Conservation (phyloP, 148 eudicot genomes). For the Rhododendron molle region DNA sequence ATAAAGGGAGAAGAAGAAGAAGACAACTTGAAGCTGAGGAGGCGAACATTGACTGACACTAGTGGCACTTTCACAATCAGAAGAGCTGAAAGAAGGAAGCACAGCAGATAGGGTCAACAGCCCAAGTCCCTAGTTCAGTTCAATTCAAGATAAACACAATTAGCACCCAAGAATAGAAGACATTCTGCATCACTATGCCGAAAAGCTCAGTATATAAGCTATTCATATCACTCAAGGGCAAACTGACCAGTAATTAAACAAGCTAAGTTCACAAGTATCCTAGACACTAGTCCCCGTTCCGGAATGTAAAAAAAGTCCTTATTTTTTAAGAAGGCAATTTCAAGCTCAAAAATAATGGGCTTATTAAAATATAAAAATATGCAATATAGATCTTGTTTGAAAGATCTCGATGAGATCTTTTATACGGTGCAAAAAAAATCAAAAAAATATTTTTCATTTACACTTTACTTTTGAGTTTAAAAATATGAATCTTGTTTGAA, state of each 20-base stretch:
- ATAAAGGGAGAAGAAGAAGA: constrained; percentile 58
- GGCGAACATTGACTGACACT: constrained; percentile 20
- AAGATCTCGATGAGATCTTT: too few relatives aligned
- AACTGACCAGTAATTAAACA: neutral
- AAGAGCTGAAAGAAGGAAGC: constrained; percentile 24
- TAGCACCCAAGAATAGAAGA: neutral
- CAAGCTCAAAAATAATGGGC: too few relatives aligned
- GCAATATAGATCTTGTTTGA: too few relatives aligned
- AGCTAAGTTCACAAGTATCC: neutral
- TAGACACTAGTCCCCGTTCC: neutral
- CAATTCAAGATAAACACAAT: too few relatives aligned
- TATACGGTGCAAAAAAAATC: too few relatives aligned
- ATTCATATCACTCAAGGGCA: neutral
- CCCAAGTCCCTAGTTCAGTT: too few relatives aligned
- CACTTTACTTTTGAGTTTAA: too few relatives aligned
- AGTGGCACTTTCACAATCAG: constrained; percentile 13
- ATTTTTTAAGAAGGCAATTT: too few relatives aligned
- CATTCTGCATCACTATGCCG: neutral
- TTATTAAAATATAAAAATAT: too few relatives aligned
- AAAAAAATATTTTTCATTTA: too few relatives aligned
- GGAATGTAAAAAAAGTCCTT: too few relatives aligned
- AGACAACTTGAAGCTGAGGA: constrained; percentile 26
- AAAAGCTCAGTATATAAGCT: neutral
- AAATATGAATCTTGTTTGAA: too few relatives aligned
- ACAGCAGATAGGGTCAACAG: constrained; percentile 34